Conservation (phyloP, 2,329 filamentous ascomycete genomes). For the Gliomastix tumulicola region DNA sequence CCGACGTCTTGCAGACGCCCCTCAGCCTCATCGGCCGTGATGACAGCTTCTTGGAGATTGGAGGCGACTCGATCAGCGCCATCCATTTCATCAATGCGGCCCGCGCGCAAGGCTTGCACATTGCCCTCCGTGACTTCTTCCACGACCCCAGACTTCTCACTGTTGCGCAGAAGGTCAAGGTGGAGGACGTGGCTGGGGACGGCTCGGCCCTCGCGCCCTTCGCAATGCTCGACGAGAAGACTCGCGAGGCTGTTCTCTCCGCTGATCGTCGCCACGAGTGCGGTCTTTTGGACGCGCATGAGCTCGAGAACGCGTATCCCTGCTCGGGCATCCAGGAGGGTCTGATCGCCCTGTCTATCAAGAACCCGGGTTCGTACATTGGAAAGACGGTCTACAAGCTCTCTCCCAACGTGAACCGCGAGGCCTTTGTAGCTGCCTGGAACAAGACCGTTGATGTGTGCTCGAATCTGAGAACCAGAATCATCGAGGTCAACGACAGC, state of each 20-base stretch:
- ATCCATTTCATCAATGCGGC: constrained; percentile 4
- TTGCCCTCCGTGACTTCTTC: constrained; percentile 10
- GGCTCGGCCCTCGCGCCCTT: not conserved
- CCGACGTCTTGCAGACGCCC: constrained; percentile 1
- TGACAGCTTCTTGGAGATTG: constrained; percentile 6
- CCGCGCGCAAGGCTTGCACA: not conserved
- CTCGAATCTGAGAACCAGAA: constrained; percentile 10
- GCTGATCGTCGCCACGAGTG: not conserved
- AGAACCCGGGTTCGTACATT: constrained; percentile 22
- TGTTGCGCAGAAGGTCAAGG: no score
- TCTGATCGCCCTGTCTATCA: constrained; percentile 21
- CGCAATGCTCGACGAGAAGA: not conserved
- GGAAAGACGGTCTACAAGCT: constrained; percentile 6
- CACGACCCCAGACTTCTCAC: constrained; percentile 1
- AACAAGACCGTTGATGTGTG: constrained; percentile 7
- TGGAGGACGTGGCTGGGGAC: no score
- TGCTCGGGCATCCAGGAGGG: constrained; percentile 8
- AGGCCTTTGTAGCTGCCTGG: constrained; percentile 10
- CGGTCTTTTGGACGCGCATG: not conserved
- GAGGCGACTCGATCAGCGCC: constrained; percentile 10
- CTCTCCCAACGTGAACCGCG: constrained; percentile 6
- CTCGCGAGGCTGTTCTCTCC: not conserved
- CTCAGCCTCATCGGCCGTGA: constrained; percentile 2
- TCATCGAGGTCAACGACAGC: constrained; percentile 7
- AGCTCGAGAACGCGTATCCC: constrained; percentile 4